phyloP scores from a whole-genome alignment of 2,329 filamentous ascomycete genomes.

The Diaporthe sp. region DNA sequence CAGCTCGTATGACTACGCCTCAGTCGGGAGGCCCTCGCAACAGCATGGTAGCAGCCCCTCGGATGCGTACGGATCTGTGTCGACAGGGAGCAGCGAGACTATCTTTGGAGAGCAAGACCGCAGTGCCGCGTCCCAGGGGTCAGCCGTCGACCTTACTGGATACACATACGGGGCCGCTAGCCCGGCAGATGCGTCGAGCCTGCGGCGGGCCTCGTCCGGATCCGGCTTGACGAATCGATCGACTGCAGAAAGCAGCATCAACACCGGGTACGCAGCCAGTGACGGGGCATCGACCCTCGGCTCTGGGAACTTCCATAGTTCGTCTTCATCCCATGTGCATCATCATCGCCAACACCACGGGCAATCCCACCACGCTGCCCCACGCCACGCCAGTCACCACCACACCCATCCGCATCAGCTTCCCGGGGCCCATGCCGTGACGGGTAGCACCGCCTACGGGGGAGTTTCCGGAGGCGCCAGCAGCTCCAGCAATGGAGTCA shows the following conservation, averaged over 20 bases:
- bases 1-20: conserved; percentile 33
- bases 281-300: conserved; percentile 11
- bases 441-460: conserved; percentile 33
- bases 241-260: conserved; percentile 21
- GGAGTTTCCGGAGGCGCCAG: conserved; percentile 27
- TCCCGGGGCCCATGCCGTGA: conserved; percentile 15
- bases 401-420: conserved; percentile 27
- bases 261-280: conserved; percentile 29
- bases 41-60: conserved; percentile 31
- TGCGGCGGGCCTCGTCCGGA: conserved; percentile 31
- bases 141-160: conserved; percentile 39
- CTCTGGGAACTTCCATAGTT: conserved; percentile 8
- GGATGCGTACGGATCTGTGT: conserved; percentile 27
- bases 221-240: conserved; percentile 33
- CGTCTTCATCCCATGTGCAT: conserved; percentile 26
- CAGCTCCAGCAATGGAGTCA: conserved; percentile 27
- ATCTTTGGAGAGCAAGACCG: conserved; percentile 43
- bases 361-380: conserved; percentile 23
- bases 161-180: conserved; percentile 42
- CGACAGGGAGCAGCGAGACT: conserved; percentile 34
- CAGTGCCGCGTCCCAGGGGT: conserved; percentile 40
- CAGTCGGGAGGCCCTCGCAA: conserved; percentile 36
- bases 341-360: conserved; percentile 27
- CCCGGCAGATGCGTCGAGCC: conserved; percentile 30
- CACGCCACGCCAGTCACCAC: conserved; percentile 29